Evolutionary conservation across 495 filamentous ascomycete species (phyloP).

Genomic region (Xylaria longipes): DNA sequence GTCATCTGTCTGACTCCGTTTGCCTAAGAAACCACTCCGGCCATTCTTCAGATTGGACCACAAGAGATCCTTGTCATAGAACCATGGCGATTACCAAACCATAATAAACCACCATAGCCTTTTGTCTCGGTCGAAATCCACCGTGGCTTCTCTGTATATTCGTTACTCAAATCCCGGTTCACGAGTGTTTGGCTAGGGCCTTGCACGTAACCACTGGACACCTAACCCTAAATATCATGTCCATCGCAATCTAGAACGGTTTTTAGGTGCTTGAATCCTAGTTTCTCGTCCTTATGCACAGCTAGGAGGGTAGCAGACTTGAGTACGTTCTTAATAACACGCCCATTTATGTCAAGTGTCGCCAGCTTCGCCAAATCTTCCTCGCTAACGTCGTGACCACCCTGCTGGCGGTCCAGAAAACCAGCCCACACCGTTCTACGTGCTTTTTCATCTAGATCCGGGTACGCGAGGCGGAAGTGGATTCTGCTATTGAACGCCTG

Average conservation of each 20-base stretch:
- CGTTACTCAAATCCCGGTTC: not conserved
- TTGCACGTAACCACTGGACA: not conserved
- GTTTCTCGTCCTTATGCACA: conserved; percentile 7
- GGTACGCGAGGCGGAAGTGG: conserved; percentile 56
- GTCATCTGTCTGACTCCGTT: not conserved
- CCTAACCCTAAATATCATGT: not conserved
- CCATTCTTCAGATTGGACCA: not conserved
- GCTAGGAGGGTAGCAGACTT: conserved; percentile 42
- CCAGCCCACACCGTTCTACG: conserved; percentile 43
- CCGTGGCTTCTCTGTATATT: not conserved
- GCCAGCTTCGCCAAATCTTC: conserved; percentile 45
- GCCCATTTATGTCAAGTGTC: conserved; percentile 47
- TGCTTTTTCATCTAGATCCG: conserved; percentile 45
- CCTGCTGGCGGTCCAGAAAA: conserved; percentile 33
- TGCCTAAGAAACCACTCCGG: not conserved
- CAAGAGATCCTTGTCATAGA: not conserved
- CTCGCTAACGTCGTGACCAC: not conserved
- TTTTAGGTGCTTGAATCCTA: not conserved
- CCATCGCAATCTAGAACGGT: not conserved
- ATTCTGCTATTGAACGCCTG: conserved; percentile 59
- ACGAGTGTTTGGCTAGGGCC: not conserved
- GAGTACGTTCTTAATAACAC: conserved; percentile 60
- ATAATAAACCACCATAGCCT: not conserved
- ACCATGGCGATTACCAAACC: not conserved
- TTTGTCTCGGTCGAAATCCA: not conserved